These are phyloP conservation scores for Neofusicoccum cordaticola DNA, from an alignment of 2,329 filamentous ascomycete genomes.

Conservation along the genomic window DNA sequence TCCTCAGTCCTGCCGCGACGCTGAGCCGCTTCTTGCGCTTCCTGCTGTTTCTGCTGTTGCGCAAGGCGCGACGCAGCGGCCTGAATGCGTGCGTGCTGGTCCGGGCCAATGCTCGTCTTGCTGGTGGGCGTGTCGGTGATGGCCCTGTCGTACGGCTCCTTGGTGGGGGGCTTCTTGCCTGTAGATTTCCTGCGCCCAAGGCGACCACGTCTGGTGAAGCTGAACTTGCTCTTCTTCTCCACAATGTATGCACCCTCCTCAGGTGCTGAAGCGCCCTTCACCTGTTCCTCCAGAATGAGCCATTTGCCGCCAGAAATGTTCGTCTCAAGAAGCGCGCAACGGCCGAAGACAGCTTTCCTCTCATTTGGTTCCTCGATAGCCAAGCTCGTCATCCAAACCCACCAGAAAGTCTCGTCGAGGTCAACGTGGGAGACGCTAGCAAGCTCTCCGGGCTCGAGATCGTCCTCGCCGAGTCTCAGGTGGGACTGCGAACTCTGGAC, in stretches of 20 bases:
- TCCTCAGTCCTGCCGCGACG: slow-evolving; percentile 56
- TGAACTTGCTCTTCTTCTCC: slow-evolving; percentile 93
- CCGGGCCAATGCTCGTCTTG: slow-evolving; percentile 81
- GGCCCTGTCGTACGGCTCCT: slow-evolving; percentile 52
- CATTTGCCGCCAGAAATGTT: slow-evolving; percentile 76
- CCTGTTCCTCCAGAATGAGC: slow-evolving; percentile 94
- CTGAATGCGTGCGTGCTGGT: slow-evolving; percentile 91
- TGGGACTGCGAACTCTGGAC: slow-evolving; percentile 87
- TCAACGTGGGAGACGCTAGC: slow-evolving; percentile 85
- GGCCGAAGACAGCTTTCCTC: slow-evolving; percentile 88
- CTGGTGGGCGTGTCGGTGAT: slow-evolving; percentile 57
- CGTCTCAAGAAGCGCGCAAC: slow-evolving; percentile 90
- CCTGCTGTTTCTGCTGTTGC: slow-evolving; percentile 62
- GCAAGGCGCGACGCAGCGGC: slow-evolving; percentile 84
- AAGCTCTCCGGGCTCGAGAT: slow-evolving; percentile 85
- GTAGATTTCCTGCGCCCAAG: slow-evolving; percentile 54
- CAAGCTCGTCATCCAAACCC: slow-evolving; percentile 98
- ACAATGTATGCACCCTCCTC: slow-evolving; percentile 85
- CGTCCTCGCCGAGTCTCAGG: slow-evolving; percentile 56
- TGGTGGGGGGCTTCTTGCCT: slow-evolving; percentile 44
- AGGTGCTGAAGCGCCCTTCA: slow-evolving; percentile 87
- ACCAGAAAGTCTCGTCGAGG: slow-evolving; percentile 96
- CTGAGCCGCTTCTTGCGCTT: slow-evolving; percentile 46
- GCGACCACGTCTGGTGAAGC: slow-evolving; percentile 70
- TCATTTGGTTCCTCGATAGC: slow-evolving; percentile 82